A percentile compares a stretch with the other conserved stretches of the same genome.
phyloP scores from a whole-genome alignment of 2,329 filamentous ascomycete species.

The Curvularia sp. region DNA sequence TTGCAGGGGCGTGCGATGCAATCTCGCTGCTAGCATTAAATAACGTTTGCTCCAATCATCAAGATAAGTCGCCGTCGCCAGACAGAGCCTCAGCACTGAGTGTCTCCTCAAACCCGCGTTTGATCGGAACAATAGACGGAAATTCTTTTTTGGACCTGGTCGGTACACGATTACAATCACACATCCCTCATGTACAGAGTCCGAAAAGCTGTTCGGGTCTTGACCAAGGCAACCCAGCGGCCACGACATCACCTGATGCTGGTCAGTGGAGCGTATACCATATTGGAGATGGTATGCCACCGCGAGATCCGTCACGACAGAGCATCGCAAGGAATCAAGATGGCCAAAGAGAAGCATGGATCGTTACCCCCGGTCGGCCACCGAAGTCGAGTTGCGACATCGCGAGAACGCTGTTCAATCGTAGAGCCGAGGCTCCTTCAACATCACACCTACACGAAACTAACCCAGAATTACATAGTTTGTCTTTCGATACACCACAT shows the following conservation, averaged over 20 bases:
- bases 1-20: neutral
- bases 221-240: neutral
- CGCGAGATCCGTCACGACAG: neutral
- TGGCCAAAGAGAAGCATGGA: constrained; percentile 8
- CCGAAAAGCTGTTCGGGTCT: neutral
- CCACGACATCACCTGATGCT: neutral
- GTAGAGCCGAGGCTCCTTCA: neutral
- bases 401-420: neutral
- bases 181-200: neutral
- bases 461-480: neutral
- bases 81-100: neutral
- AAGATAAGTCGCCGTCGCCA: neutral
- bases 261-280: constrained; percentile 4
- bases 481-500: neutral
- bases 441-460: neutral
- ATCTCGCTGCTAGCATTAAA: neutral
- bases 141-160: neutral
- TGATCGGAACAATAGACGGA: neutral
- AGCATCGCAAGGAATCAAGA: neutral
- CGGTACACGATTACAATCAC: neutral
- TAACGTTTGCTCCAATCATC: neutral
- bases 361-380: constrained; percentile 8
- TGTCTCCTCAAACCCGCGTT: neutral
- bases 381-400: neutral
- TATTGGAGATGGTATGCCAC: constrained; percentile 6